Evolutionary conservation across 805 yeast genomes (phyloP).

Genomic region (Candida dajiaensis): DNA sequence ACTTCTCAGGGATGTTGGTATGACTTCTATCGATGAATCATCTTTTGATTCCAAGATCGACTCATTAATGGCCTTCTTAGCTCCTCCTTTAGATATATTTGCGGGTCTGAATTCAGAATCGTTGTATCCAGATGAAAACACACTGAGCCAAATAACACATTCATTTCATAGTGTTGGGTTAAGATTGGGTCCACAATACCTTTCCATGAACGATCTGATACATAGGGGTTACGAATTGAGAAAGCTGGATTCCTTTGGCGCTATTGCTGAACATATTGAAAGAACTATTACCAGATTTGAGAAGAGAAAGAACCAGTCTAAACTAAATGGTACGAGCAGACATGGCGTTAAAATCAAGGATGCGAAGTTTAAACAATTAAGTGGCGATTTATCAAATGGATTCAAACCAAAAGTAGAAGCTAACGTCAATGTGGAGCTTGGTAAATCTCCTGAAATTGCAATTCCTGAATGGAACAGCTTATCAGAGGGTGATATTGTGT

Average conservation of each 20-base stretch:
- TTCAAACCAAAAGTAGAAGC: not conserved
- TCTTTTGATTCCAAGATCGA: not conserved
- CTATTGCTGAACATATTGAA: conserved; percentile 8
- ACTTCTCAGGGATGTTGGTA: not conserved
- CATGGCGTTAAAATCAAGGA: conserved; percentile 9
- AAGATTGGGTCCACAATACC: not conserved
- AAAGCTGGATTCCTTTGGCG: conserved; percentile 1
- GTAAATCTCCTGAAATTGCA: not conserved
- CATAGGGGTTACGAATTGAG: conserved; percentile 3
- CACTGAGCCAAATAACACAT: not conserved
- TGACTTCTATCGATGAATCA: not conserved
- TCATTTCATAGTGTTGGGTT: not conserved
- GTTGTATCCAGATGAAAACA: not conserved
- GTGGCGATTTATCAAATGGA: not conserved
- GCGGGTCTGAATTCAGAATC: not conserved
- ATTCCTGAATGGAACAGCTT: conserved; percentile 13
- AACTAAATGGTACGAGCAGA: conserved; percentile 16
- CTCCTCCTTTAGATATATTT: not conserved
- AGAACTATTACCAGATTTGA: conserved; percentile 12
- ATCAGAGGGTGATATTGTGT: conserved; percentile 10
- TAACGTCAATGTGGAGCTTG: conserved; percentile 3
- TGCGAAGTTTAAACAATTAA: not conserved
- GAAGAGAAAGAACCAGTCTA: conserved; percentile 4
- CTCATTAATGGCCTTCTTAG: not conserved
- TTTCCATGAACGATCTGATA: conserved; percentile 10